Base-by-base conservation (phyloP, 805 yeast genomes). In the Saturnispora halmiae region DNA sequence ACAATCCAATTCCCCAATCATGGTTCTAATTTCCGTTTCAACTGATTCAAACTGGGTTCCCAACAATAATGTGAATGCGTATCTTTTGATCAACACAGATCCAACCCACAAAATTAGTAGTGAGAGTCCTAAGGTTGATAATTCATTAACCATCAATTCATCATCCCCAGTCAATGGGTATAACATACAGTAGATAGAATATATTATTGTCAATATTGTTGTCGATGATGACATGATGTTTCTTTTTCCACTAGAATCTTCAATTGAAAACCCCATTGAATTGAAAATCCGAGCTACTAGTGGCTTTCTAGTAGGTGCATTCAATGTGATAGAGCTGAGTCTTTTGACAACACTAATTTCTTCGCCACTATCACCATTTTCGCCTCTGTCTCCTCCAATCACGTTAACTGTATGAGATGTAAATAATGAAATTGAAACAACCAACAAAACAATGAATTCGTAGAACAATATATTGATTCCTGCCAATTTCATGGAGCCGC, bases 41-140 rank as follows among this genome's bases (percentile, higher is more conserved):
- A 39, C 54, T 21, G 64, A 65, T 42, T 59, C 59, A 40, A 61
- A 65, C 2, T 83, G 83, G 43, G 67, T 73, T 10, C 76, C 69
- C 20, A 79, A 52, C 25, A 79, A 53, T 16, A 79, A 59, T 8
- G 76, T 67, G 3, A 69, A 70, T 0, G 80, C 77, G 13, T 78
- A 57, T 13, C 66, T 59, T 40, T 64, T 65, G 7, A 75, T 76
- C 40, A 77, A 61, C 34, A 57, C 48, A 46, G 58, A 52, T 6
- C 56, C 61, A n/a, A 52, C 34, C 8, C 42, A 33, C 3, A 55
- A 39, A 7, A 58, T 53, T 20, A 55, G 11, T 2, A 46, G 8
- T 2, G 64, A 54, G 15, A 59, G 40, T 0, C 46, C n/a, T 2
- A 55, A 38, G 1, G 61, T 55, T 1, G 64, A 59, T 1, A 27